These are phyloP conservation scores for Ampelomyces quisqualis DNA, from an alignment of 2,329 filamentous ascomycete species.

Conservation along the genomic window DNA sequence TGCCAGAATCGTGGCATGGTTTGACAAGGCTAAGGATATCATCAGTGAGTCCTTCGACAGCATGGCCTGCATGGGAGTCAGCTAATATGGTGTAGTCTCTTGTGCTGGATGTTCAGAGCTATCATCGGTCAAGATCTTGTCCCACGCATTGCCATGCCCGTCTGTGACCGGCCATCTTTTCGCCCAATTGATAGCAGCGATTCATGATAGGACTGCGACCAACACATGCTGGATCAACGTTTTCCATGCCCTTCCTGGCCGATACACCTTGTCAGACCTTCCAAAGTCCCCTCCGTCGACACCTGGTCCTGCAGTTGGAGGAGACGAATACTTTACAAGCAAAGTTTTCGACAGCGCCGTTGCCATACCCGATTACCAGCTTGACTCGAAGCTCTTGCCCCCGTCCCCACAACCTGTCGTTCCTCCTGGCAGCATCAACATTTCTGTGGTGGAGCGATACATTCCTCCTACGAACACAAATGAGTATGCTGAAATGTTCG, in stretches of 20 bases:
- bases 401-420: slow-evolving; percentile 60
- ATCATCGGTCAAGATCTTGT: slow-evolving; percentile 57
- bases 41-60: slow-evolving; percentile 33
- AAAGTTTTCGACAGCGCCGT: slow-evolving; percentile 65
- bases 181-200: slow-evolving; percentile 54
- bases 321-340: slow-evolving; percentile 62
- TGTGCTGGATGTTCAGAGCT: slow-evolving; percentile 36
- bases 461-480: slow-evolving; percentile 62
- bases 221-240: slow-evolving; percentile 63
- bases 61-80: not conserved
- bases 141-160: slow-evolving; percentile 61
- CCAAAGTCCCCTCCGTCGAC: slow-evolving; percentile 64
- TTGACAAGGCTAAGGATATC: slow-evolving; percentile 31
- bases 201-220: slow-evolving; percentile 56
- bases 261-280: slow-evolving; percentile 62
- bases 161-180: slow-evolving; percentile 55
- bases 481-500: slow-evolving; percentile 62
- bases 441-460: slow-evolving; percentile 64
- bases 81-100: slow-evolving; percentile 28
- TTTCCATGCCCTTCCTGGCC: slow-evolving; percentile 63
- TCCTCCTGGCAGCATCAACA: slow-evolving; percentile 60
- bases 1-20: slow-evolving; percentile 34
- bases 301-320: slow-evolving; percentile 52
- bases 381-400: slow-evolving; percentile 53
- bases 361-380: slow-evolving; percentile 59